phyloP scores from a whole-genome alignment of 306 rosid genomes.

The Dalbergia cochinchinensis region DNA sequence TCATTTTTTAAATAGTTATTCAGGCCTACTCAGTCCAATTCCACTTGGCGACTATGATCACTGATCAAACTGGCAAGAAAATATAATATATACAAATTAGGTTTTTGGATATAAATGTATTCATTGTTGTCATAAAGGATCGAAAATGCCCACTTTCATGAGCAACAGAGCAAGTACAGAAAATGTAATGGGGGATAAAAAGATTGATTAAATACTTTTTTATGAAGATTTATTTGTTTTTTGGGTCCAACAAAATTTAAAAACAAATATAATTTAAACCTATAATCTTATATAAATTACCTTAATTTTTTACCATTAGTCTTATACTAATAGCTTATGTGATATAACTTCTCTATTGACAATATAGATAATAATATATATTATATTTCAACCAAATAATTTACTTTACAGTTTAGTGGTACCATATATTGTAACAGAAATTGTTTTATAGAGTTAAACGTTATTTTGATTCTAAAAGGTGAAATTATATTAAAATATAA shows the following conservation, averaged over 20 bases:
- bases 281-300: too few species aligned
- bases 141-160: slow-evolving; percentile 17
- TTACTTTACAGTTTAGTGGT: not conserved
- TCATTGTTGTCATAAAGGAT: not conserved
- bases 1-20: slow-evolving; percentile 22
- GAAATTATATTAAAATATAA: not conserved
- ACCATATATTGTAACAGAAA: not conserved
- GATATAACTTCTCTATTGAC: too few species aligned
- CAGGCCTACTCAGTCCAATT: slow-evolving; percentile 46
- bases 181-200: not conserved
- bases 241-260: too few species aligned
- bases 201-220: not conserved
- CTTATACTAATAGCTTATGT: too few species aligned
- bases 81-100: not conserved
- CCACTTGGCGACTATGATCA: slow-evolving; percentile 22
- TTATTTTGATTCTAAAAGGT: not conserved
- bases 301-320: too few species aligned
- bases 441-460: not conserved
- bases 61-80: not conserved
- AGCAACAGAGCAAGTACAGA: not conserved
- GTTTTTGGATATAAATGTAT: not conserved
- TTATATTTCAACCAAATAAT: not conserved
- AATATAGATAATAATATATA: not conserved
- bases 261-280: too few species aligned
- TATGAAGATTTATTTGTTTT: not conserved